Conservation (phyloP, 2,329 filamentous ascomycete species). For the Dactylonectria estremocensis region DNA sequence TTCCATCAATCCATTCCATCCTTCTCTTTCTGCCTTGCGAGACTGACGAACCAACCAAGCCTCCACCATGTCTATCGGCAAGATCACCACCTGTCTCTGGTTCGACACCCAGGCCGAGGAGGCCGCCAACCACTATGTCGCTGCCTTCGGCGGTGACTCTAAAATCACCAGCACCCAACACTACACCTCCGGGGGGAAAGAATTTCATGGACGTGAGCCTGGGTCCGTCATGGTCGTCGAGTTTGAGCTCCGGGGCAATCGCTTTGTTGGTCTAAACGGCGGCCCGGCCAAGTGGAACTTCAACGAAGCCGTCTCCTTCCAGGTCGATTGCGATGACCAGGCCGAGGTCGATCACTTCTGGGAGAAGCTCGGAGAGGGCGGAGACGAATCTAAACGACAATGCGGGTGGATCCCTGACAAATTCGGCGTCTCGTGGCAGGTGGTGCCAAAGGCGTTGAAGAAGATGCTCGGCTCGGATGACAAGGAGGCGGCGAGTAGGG, state of each 20-base stretch:
- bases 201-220: constrained; percentile 50
- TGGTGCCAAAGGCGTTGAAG: constrained; percentile 57
- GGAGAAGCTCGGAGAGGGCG: constrained; percentile 59
- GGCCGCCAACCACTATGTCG: constrained; percentile 59
- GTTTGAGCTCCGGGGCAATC: constrained; percentile 58
- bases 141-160: constrained; percentile 57
- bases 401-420: constrained; percentile 64
- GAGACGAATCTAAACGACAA: constrained; percentile 53
- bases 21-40: background rate
- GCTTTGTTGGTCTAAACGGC: constrained; percentile 61
- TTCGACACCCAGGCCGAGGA: constrained; percentile 59
- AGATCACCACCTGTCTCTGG: constrained; percentile 57
- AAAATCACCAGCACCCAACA: constrained; percentile 52
- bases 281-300: constrained; percentile 57
- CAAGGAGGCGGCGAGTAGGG: constrained; percentile 51
- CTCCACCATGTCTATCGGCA: constrained; percentile 38
- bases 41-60: background rate
- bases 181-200: constrained; percentile 50
- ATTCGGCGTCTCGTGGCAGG: constrained; percentile 64
- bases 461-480: constrained; percentile 54
- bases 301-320: constrained; percentile 60
- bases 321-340: constrained; percentile 62
- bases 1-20: background rate
- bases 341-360: constrained; percentile 65
- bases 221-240: constrained; percentile 54